phyloP scores from a whole-genome alignment of 2,329 filamentous ascomycete species.

The Phialocephala subalpina region DNA sequence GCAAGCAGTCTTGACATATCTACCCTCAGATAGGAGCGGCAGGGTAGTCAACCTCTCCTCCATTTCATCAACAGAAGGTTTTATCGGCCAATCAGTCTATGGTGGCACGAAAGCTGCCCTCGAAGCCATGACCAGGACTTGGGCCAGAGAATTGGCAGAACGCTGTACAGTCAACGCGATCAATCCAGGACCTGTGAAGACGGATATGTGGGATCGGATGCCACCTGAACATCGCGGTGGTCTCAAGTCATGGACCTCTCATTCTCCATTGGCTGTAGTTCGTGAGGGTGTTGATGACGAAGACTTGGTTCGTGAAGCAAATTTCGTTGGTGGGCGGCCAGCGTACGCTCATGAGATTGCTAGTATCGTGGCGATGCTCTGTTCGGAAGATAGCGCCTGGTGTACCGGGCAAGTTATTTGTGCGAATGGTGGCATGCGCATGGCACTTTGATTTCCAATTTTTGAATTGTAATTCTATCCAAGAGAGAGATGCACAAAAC shows the following conservation, averaged over 20 bases:
- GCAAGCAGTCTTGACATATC: slow-evolving; percentile 73
- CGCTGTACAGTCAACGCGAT: slow-evolving; percentile 69
- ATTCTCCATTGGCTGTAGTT: slow-evolving; percentile 69
- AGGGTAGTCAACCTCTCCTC: slow-evolving; percentile 68
- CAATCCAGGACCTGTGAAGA: slow-evolving; percentile 70
- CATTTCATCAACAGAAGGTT: slow-evolving; percentile 64
- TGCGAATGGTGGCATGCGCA: slow-evolving; percentile 71
- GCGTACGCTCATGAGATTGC: slow-evolving; percentile 77
- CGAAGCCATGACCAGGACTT: slow-evolving; percentile 72
- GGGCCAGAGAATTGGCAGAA: slow-evolving; percentile 68
- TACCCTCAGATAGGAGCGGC: slow-evolving; percentile 72
- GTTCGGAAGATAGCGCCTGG: slow-evolving; percentile 74
- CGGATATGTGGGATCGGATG: slow-evolving; percentile 68
- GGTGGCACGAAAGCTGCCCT: slow-evolving; percentile 71
- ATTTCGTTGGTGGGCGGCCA: slow-evolving; percentile 62
- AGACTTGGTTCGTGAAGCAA: slow-evolving; percentile 65
- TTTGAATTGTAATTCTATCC: no score
- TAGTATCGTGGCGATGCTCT: slow-evolving; percentile 80
- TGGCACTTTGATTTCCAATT: no score
- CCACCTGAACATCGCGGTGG: slow-evolving; percentile 63
- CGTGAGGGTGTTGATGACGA: slow-evolving; percentile 67
- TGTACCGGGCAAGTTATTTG: slow-evolving; percentile 81
- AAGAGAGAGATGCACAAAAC: no score
- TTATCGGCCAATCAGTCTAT: slow-evolving; percentile 66
- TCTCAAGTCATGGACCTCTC: slow-evolving; percentile 66